phyloP scores from a whole-genome alignment of 495 filamentous ascomycete genomes.

The Neurospora sp. region DNA sequence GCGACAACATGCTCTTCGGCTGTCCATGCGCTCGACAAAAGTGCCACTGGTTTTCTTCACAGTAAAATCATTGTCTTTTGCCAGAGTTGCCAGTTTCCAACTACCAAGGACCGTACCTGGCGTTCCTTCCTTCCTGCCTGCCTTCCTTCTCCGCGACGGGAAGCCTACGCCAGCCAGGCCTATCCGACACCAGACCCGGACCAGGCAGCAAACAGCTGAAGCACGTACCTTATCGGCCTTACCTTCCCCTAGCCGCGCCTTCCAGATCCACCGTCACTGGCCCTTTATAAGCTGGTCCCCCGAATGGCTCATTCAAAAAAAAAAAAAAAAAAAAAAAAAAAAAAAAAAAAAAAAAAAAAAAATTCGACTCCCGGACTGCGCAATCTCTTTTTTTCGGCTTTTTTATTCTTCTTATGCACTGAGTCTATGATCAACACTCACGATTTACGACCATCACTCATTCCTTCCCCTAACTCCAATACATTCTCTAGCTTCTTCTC shows the following conservation, averaged over 20 bases:
- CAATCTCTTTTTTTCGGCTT: neutral
- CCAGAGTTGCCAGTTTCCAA: neutral
- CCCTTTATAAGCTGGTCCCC: neutral
- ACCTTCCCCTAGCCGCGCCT: neutral
- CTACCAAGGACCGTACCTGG: neutral
- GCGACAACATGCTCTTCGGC: neutral
- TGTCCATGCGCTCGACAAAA: neutral
- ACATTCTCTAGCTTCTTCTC: too few relatives aligned
- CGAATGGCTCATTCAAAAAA: neutral
- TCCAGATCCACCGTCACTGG: neutral
- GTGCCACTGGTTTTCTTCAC: neutral
- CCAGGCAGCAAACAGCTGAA: neutral
- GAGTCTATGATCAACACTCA: too few relatives aligned
- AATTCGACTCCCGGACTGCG: neutral
- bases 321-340: too few relatives aligned
- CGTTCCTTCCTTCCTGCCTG: neutral
- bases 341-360: too few relatives aligned
- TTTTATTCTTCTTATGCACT: neutral
- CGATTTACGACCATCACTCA: too few relatives aligned
- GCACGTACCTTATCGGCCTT: neutral
- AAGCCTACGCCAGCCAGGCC: neutral
- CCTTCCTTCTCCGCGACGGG: neutral
- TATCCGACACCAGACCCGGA: neutral
- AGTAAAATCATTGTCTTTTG: neutral
- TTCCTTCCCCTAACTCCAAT: too few relatives aligned